Conservation (phyloP, 2,329 filamentous ascomycete species). For the Shiraia bambusicola region DNA sequence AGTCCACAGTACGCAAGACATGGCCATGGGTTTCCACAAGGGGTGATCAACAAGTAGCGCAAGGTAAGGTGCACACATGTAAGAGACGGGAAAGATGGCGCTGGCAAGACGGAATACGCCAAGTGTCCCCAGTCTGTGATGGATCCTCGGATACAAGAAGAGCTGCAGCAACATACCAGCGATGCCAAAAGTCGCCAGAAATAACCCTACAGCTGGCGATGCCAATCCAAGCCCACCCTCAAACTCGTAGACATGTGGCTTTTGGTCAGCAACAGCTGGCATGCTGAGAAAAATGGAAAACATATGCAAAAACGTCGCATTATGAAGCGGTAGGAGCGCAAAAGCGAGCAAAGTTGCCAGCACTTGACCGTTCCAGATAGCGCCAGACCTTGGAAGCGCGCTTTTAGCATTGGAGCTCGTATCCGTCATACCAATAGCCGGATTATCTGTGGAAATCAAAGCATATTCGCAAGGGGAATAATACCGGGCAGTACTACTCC, state of each 20-base stretch:
- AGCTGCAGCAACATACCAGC: constrained; percentile 50
- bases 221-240: constrained; percentile 49
- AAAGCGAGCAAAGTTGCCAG: constrained; percentile 46
- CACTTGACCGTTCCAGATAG: constrained; percentile 48
- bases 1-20: constrained; percentile 42
- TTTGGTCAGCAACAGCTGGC: constrained; percentile 26
- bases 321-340: constrained; percentile 47
- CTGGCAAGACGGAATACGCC: constrained; percentile 42
- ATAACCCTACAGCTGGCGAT: constrained; percentile 47
- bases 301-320: constrained; percentile 50
- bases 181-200: constrained; percentile 48
- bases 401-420: constrained; percentile 42
- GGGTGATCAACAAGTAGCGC: constrained; percentile 39
- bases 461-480: too few species aligned
- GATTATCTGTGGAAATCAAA: constrained; percentile 16
- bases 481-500: too few species aligned
- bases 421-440: constrained; percentile 3
- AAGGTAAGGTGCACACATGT: constrained; percentile 46
- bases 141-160: constrained; percentile 46
- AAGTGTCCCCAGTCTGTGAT: constrained; percentile 43
- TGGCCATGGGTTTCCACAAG: constrained; percentile 41
- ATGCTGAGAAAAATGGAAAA: constrained; percentile 51
- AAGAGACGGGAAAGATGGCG: constrained; percentile 48
- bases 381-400: constrained; percentile 39
- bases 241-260: constrained; percentile 42